phyloP scores from a whole-genome alignment of 1,284 basidiomycete species.

The Rhodotorula sp. region DNA sequence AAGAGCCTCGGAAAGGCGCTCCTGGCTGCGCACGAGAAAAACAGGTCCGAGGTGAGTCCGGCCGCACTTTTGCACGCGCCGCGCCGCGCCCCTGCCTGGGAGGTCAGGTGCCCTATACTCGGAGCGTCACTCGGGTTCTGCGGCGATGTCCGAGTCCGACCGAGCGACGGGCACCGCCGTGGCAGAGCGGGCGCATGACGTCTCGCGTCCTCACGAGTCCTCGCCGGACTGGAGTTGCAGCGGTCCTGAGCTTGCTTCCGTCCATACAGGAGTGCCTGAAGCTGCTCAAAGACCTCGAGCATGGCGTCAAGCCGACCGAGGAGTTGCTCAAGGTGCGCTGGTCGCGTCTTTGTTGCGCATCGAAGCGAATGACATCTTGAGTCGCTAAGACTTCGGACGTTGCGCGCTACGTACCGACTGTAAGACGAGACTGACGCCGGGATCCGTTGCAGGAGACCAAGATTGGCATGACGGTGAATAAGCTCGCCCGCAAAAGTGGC shows the following conservation, averaged over 20 bases:
- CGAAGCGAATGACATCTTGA: background rate
- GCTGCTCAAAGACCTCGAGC: constrained; percentile 71
- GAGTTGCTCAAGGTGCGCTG: constrained; percentile 74
- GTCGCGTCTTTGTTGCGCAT: constrained; percentile 44
- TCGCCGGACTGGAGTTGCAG: background rate
- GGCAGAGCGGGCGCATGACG: too few relatives aligned
- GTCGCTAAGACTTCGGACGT: background rate
- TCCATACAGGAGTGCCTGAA: constrained; percentile 64
- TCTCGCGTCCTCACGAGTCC: background rate
- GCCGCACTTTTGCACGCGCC: background rate
- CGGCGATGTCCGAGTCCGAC: background rate
- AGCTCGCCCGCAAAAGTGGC: constrained; percentile 46
- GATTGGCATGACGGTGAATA: constrained; percentile 82
- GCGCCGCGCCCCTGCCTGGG: background rate
- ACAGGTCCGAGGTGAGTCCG: background rate
- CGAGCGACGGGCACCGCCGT: background rate
- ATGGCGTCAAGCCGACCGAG: constrained; percentile 76
- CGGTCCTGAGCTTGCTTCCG: background rate
- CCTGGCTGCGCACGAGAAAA: background rate
- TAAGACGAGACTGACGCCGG: too few relatives aligned
- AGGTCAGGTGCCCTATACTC: background rate
- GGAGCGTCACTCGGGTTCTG: background rate
- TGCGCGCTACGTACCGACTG: background rate
- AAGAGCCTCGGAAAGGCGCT: background rate
- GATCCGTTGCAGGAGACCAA: constrained; percentile 70